Percentiles rank a stretch among this genome's conserved stretches.
These are phyloP conservation scores for Galerina marginata DNA, from an alignment of 768 basidiomycete genomes.

Conservation along the genomic window DNA sequence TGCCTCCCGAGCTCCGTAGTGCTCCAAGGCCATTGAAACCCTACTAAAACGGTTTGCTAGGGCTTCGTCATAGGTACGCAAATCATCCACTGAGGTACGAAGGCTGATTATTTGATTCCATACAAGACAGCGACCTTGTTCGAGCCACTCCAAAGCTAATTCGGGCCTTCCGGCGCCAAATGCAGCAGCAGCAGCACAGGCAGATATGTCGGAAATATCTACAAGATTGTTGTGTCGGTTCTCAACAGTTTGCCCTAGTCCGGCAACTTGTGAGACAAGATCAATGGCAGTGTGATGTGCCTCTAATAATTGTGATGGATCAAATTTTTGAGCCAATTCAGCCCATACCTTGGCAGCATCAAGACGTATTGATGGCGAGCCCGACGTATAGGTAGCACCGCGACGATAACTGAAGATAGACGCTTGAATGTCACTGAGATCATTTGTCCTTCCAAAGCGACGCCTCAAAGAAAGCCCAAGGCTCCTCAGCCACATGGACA, in stretches of 20 bases:
- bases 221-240: conserved; percentile 1
- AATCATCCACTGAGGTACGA: conserved; percentile 26
- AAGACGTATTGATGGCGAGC: not conserved
- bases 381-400: not conserved
- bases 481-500: conserved; percentile 6
- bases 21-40: not conserved
- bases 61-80: not conserved
- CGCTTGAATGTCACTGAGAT: not conserved
- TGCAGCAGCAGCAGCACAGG: not conserved
- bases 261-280: not conserved
- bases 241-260: not conserved
- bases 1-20: not conserved
- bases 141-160: conserved; percentile 29
- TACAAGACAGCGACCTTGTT: conserved; percentile 30
- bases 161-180: not conserved
- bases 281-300: not conserved
- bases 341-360: not conserved
- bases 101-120: conserved; percentile 29
- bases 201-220: conserved; percentile 1
- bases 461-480: conserved; percentile 9
- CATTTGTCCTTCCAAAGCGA: not conserved
- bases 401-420: not conserved
- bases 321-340: not conserved
- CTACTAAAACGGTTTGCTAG: not conserved
- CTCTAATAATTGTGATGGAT: not conserved